Evolutionary conservation across 164 flowering plant species (phyloP).

Genomic region (Euptelea pleiosperma): DNA sequence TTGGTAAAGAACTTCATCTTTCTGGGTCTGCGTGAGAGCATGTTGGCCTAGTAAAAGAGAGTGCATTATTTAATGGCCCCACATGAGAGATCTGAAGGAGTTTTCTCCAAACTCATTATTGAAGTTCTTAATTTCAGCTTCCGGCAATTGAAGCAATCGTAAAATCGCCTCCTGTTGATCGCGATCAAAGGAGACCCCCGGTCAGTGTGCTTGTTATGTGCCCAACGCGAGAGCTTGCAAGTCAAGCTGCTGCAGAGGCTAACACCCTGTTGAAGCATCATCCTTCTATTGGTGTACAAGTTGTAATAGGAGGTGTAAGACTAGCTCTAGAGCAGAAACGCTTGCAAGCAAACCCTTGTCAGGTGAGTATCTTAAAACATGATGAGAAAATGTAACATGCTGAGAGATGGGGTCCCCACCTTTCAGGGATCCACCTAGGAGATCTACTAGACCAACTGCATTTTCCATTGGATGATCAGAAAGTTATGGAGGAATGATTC

Average conservation of each 20-base stretch:
- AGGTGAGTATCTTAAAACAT: constrained; percentile 43
- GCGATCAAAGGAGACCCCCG: constrained; percentile 74
- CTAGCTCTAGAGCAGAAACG: constrained; percentile 82
- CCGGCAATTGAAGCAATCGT: constrained; percentile 83
- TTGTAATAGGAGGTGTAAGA: constrained; percentile 93
- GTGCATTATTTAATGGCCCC: not conserved
- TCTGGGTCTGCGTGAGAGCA: not conserved
- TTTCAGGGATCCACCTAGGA: no score
- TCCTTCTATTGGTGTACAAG: constrained; percentile 92
- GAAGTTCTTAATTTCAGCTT: constrained; percentile 57
- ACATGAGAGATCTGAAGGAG: not conserved
- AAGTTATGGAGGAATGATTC: no score
- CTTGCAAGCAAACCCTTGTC: constrained; percentile 91
- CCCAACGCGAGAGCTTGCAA: constrained; percentile 97
- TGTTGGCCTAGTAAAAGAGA: not conserved
- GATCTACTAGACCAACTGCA: no score
- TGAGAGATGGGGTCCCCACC: not conserved
- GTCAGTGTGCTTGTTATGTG: constrained; percentile 84
- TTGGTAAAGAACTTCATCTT: constrained; percentile 50
- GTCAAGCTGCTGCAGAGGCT: constrained; percentile 91
- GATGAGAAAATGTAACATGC: not conserved
- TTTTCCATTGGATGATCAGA: no score
- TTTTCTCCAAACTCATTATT: constrained; percentile 8
- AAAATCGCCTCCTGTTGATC: constrained; percentile 53
- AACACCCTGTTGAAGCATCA: constrained; percentile 77